phyloP scores from a whole-genome alignment of 1,139 yeast genomes.

The Sugiyamaella novakii region DNA sequence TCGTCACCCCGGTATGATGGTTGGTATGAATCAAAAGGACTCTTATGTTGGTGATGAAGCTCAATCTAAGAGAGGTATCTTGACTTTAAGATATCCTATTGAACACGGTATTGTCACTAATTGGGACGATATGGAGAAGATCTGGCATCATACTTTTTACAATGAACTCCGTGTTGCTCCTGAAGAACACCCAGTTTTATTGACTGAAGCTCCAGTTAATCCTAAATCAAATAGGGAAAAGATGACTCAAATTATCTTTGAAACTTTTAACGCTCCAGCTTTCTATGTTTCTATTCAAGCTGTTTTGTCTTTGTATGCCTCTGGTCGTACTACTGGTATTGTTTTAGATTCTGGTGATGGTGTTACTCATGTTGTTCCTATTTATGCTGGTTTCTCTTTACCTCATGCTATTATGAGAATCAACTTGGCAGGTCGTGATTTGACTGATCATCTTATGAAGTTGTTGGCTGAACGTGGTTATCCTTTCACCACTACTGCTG shows the following conservation, averaged over 20 bases:
- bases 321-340: slow-evolving; percentile 99
- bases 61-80: slow-evolving; percentile 99
- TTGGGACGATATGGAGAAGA: slow-evolving; percentile 99
- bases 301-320: slow-evolving; percentile 94
- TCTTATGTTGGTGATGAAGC: slow-evolving; percentile 99
- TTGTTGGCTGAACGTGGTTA: slow-evolving; percentile 98
- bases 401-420: slow-evolving; percentile 99
- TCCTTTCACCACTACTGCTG: slow-evolving; percentile 98
- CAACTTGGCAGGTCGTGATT: slow-evolving; percentile 99
- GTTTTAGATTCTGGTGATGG: slow-evolving; percentile 99
- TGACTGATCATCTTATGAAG: slow-evolving; percentile 98
- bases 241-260: slow-evolving; percentile 98
- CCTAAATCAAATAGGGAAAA: slow-evolving; percentile 99
- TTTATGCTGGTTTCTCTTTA: slow-evolving; percentile 98
- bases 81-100: slow-evolving; percentile 97
- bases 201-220: slow-evolving; percentile 99
- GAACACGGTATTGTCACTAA: slow-evolving; percentile 99
- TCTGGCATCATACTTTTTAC: slow-evolving; percentile 98
- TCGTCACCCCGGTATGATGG: slow-evolving; percentile 98
- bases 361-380: slow-evolving; percentile 99
- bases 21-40: slow-evolving; percentile 99
- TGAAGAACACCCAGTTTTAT: slow-evolving; percentile 97
- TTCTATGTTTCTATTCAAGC: slow-evolving; percentile 99
- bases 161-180: slow-evolving; percentile 98
- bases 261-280: slow-evolving; percentile 99